Conservation (phyloP, 2,329 filamentous ascomycete species). For the Xylariaceae sp. region DNA sequence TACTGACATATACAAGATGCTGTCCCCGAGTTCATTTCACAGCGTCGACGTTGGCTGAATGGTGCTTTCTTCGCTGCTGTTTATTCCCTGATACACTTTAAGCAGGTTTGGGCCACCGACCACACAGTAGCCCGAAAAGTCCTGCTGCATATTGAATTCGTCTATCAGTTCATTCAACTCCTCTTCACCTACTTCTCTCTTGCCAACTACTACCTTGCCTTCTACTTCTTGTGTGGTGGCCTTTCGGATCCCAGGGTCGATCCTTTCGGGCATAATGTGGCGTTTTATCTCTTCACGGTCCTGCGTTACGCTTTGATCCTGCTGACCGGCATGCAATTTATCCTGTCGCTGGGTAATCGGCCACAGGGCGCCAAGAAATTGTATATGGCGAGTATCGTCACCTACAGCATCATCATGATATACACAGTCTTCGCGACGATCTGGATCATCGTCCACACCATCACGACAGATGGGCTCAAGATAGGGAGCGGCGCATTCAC, state of each 20-base stretch:
- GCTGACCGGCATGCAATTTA: conserved; percentile 93
- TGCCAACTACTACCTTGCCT: conserved; percentile 98
- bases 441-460: conserved; percentile 87
- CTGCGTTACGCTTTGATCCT: conserved; percentile 86
- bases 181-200: conserved; percentile 98
- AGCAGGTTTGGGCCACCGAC: conserved; percentile 91
- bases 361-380: conserved; percentile 93
- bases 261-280: conserved; percentile 89
- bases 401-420: conserved; percentile 93
- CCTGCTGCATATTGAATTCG: conserved; percentile 90
- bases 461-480: conserved; percentile 53
- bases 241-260: conserved; percentile 80
- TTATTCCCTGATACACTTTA: conserved; percentile 94
- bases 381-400: conserved; percentile 85
- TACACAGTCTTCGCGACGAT: conserved; percentile 91
- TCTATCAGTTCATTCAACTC: conserved; percentile 92
- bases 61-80: conserved; percentile 98
- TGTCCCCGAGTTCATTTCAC: conserved; percentile 96
- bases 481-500: conserved; percentile 92
- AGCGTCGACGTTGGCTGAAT: conserved; percentile 95
- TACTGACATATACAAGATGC: conserved; percentile 65
- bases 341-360: conserved; percentile 93
- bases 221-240: conserved; percentile 96
- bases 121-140: conserved; percentile 90
- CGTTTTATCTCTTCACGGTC: conserved; percentile 83